phyloP scores from a whole-genome alignment of 2,329 filamentous ascomycete species.

The Tolypocladium tundrense region DNA sequence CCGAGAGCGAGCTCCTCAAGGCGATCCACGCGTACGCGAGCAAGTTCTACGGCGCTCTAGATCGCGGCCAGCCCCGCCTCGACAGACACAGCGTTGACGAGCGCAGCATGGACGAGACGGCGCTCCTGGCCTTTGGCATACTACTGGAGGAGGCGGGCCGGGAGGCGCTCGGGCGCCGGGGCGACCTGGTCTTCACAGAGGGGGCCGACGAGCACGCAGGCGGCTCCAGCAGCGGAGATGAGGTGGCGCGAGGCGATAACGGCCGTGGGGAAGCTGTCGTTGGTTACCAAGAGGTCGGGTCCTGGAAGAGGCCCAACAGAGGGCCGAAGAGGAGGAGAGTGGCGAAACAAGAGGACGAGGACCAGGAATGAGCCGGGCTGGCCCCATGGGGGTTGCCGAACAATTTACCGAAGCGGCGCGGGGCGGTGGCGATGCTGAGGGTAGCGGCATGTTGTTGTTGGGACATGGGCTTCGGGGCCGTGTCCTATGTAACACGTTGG shows the following conservation, averaged over 20 bases:
- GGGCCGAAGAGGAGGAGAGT: constrained; percentile 23
- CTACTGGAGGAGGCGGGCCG: constrained; percentile 60
- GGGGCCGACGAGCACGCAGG: constrained; percentile 17
- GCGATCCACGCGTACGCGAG: constrained; percentile 59
- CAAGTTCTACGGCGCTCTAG: constrained; percentile 48
- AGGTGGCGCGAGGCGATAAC: constrained; percentile 4
- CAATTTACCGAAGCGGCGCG: background rate
- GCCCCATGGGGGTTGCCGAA: background rate
- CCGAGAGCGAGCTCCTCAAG: constrained; percentile 59
- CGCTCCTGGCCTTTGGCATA: constrained; percentile 64
- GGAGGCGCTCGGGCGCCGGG: constrained; percentile 50
- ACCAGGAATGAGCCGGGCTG: background rate
- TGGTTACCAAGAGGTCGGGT: constrained; percentile 12
- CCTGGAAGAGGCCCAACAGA: constrained; percentile 10
- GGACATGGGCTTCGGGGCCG: background rate
- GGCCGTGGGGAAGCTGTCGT: constrained; percentile 5
- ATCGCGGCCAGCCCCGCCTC: constrained; percentile 8
- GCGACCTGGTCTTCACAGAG: constrained; percentile 65
- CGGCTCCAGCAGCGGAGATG: constrained; percentile 5
- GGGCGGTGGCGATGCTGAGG: background rate
- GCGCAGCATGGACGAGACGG: constrained; percentile 67
- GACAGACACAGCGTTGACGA: constrained; percentile 29
- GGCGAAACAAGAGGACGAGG: constrained; percentile 2
- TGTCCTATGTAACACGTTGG: background rate
- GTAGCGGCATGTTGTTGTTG: background rate